Base-by-base conservation (phyloP, 2,329 filamentous ascomycete species). In the Ophiobolus disseminans region DNA sequence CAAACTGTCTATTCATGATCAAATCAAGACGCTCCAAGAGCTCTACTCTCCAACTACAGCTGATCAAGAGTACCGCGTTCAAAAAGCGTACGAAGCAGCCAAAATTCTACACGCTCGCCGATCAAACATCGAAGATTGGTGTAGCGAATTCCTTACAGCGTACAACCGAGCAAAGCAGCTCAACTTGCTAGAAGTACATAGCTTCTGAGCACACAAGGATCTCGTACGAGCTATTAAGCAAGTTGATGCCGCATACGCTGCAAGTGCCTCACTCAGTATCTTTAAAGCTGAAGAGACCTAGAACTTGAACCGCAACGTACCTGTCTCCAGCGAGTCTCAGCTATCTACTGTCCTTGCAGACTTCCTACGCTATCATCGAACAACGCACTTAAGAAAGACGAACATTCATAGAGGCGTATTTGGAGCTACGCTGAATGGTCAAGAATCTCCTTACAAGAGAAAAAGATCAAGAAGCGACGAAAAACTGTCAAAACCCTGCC, bases 141-240 rank as follows among this genome's bases (percentile, higher is more conserved):
- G 48, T 34, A 51, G 25, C 23, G 13, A 37, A 19, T 57, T 57
- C 21, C 47, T 55, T 7, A 48, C 37, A 14, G 41, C 41, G 31
- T 52, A 57, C 16, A 51, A 40, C 39, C 20, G 31, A 40, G 53
- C 44, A 20, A 48, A 54, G 26, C 28, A 54, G 25, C 44, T 57
- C 9, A 25, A 45, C 19, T 36, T 55, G 14, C 48, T 30, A 37
- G 38, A 53, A 41, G 45, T 48, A 25, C 36, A 50, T 30, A 31
- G 50, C 14, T 53, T 48, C 14, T 10, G 35, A 23, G 14, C 40
- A 30, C 30, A 57, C 17, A 54, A 57, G 26, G 50, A 54, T 23
- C 44, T 57, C 14, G 31, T 57, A 19, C 23, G 43, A 50, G 53
- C 50, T 35, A 50, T 57, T 30, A 57, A 57, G 25, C 32, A 57